Evolutionary conservation across 495 filamentous ascomycete species (phyloP), one percentile per base, ranked within the genome.

Genomic region (Xylaria acuta): DNA sequence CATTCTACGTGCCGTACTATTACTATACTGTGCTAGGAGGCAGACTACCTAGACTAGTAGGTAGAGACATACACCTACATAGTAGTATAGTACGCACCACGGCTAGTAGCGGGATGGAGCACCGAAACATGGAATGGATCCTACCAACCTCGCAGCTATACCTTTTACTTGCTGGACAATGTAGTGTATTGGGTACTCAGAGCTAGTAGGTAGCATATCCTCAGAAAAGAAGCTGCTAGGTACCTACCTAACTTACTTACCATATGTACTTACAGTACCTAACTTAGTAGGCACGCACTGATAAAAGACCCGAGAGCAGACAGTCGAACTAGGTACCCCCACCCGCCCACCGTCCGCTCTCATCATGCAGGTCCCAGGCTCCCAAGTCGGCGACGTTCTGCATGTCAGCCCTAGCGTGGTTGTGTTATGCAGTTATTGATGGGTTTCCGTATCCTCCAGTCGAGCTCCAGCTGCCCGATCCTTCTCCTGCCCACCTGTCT

Each of bases 1-100:
- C 65, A 36, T 67, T 67, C 65, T 67, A 22, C 65, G 49, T 49
- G 32, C 34, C 65, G 49, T 25, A 25, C 34, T 56, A 67, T 41
- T 7, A 36, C 54, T 59, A 36, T 47, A 6, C 51, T 27, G 22
- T 34, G 27, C 49, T 54, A 30, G 25, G 32, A 38, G 34, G 32
- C 40, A 30, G 65, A 27, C 47, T 53, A 56, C 7, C 36, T 3
- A 38, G 36, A 38, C 36, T n/a, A 38, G 3, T 51, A 51, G 20
- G 20, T 51, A 51, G 47, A 22, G 2, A 54, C 8, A n/a, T n/a
- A n/a, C n/a, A n/a, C n/a, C n/a, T n/a, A n/a, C n/a, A n/a, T n/a
- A n/a, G n/a, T n/a, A n/a, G n/a, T 54, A 54, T 27, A 8, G n/a
- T 54, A 54, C 49, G 5, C 47, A 11, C 47, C n/a, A n/a, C n/a